Conservation (phyloP, 495 filamentous ascomycete genomes). For the Chaetomium fimeti region DNA sequence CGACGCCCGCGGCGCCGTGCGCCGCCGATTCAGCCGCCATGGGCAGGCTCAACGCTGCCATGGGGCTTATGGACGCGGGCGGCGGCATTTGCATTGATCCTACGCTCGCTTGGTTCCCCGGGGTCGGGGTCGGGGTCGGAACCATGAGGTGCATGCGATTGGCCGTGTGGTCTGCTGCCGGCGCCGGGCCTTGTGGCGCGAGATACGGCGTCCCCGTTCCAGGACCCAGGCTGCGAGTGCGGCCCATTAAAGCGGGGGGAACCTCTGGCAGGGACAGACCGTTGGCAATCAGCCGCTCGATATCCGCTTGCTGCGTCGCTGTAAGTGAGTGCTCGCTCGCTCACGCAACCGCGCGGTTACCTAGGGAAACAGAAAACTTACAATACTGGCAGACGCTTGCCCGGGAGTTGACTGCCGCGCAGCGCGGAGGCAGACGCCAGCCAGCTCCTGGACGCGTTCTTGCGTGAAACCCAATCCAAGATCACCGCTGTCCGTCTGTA, state of each 20-base stretch:
- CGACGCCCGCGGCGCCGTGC: constrained; percentile 10
- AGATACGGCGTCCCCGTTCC: constrained; percentile 26
- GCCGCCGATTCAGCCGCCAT: neutral
- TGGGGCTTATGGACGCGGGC: constrained; percentile 1
- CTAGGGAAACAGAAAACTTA: constrained; percentile 40
- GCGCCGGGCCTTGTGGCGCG: neutral
- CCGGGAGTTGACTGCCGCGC: constrained; percentile 32
- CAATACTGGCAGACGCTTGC: constrained; percentile 41
- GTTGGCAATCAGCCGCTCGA: constrained; percentile 44
- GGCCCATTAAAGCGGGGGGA: constrained; percentile 4
- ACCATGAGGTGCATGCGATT: neutral
- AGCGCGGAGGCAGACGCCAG: constrained; percentile 31
- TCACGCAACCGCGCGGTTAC: neutral
- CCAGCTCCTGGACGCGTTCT: constrained; percentile 34
- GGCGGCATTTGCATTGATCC: constrained; percentile 9
- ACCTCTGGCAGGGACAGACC: constrained; percentile 31
- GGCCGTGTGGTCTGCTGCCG: constrained; percentile 1
- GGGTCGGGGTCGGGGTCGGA: neutral
- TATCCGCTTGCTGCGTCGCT: constrained; percentile 41
- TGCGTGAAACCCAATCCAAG: constrained; percentile 30
- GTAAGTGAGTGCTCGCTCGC: constrained; percentile 17
- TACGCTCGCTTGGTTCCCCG: neutral
- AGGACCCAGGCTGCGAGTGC: constrained; percentile 12
- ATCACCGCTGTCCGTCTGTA: constrained; percentile 28
- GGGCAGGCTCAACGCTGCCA: constrained; percentile 13